Conservation (phyloP, 768 basidiomycete species). For the Calocera viscosa region DNA sequence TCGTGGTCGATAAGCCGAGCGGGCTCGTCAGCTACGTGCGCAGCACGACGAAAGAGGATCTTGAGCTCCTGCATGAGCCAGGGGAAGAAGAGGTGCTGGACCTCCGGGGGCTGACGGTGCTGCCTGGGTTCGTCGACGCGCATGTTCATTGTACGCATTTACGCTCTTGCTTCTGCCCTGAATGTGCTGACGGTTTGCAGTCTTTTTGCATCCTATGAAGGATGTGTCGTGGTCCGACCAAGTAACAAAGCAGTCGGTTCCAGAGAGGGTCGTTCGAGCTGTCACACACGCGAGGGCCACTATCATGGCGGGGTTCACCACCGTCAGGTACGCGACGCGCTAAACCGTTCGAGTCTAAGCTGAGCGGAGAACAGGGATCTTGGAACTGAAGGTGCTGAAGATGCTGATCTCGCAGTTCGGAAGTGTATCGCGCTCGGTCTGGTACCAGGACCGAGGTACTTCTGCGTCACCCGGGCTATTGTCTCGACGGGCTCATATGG, state of each 20-base stretch:
- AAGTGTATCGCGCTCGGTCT: slow-evolving; percentile 40
- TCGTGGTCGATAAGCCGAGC: not conserved
- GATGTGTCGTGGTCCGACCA: slow-evolving; percentile 54
- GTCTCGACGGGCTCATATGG: slow-evolving; percentile 51
- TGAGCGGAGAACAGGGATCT: slow-evolving; percentile 30
- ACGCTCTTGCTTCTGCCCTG: slow-evolving; percentile 3
- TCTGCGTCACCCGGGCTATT: slow-evolving; percentile 47
- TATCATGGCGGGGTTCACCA: slow-evolving; percentile 49
- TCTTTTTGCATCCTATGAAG: slow-evolving; percentile 48
- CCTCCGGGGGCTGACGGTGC: slow-evolving; percentile 35
- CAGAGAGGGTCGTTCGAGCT: slow-evolving; percentile 49
- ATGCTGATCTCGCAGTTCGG: slow-evolving; percentile 48
- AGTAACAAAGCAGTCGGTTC: slow-evolving; percentile 42
- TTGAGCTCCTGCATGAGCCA: not conserved
- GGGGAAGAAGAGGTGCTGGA: slow-evolving; percentile 29
- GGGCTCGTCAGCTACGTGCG: not conserved
- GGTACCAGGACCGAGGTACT: slow-evolving; percentile 49
- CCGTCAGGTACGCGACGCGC: slow-evolving; percentile 37
- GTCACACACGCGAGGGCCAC: slow-evolving; percentile 47
- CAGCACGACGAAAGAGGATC: not conserved
- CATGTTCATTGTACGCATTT: slow-evolving; percentile 42
- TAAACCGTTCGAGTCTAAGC: not conserved
- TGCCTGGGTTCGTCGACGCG: slow-evolving; percentile 47
- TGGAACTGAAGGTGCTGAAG: slow-evolving; percentile 53
- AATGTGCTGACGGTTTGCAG: slow-evolving; percentile 23